Evolutionary conservation across 2,329 filamentous ascomycete genomes (phyloP), one percentile per base, ranked within the genome.

Genomic region (Epicoccum sorghinum): DNA sequence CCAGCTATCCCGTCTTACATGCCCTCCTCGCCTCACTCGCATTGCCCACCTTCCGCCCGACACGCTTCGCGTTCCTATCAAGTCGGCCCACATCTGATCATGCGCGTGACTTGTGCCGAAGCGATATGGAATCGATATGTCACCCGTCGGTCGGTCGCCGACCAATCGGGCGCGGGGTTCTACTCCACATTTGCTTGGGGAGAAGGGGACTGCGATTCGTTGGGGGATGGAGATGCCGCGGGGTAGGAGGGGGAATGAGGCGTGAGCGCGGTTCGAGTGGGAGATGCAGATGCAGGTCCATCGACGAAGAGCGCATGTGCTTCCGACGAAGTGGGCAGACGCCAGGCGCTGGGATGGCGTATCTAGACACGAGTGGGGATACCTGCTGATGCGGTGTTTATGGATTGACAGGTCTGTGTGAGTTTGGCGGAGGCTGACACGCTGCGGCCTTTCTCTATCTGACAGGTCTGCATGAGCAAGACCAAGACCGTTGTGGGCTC

Each of bases 101-200:
- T 45, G 53, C 53, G 43, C 18, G 18, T 35, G 53, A 52, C 40
- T 48, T 52, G 53, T 56, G 47, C 44, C 44, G 53, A 18, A 18
- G 1, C 18, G 18, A 18, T 18, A 18, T 18, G 18, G 18, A 18
- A 18, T 18, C 18, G 18, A 18, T 18, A 18, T 18, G 18, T 18
- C 18, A 18, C 18, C 18, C 18, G 18, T 47, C 47, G 53, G 40
- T 47, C 48, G 44, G 53, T n/a, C 38, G 35, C 47, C 39, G 39
- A 41, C 38, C 30, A 23, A 45, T 27, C 38, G 53, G 18, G 18
- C 18, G 18, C 18, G 18, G 18, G 18, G 1, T 18, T 29, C 48
- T 35, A 52, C 46, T 55, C 41, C 52, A 55, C 52, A 50, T 29
- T 41, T 39, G 41, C n/a, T 23, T 32, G n/a, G 22, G n/a, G 30